phyloP scores from a whole-genome alignment of 164 flowering plant genomes.

The Piper longum region DNA sequence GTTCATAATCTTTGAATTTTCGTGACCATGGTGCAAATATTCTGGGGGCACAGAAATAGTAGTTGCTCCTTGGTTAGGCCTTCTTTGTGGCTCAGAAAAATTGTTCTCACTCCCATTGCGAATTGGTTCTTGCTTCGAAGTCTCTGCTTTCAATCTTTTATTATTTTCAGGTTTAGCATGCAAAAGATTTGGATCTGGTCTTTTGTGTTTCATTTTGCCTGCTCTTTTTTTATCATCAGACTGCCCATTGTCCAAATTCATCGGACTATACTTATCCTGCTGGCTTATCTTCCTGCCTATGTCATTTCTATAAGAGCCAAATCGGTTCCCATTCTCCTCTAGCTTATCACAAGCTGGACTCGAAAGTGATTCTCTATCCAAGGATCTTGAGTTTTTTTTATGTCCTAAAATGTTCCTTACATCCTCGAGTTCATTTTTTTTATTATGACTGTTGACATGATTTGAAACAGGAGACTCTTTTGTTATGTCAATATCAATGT shows the following conservation, averaged over 20 bases:
- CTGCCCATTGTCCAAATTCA: conserved; percentile 13
- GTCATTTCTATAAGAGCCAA: conserved; percentile 18
- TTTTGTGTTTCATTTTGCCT: conserved; percentile 37
- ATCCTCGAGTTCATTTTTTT: conserved; percentile 24
- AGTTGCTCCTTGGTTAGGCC: conserved; percentile 12
- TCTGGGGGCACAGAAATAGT: conserved; percentile 17
- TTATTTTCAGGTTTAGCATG: conserved; percentile 31
- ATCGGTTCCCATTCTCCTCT: conserved; percentile 18
- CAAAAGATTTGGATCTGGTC: conserved; percentile 21
- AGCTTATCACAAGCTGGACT: conserved; percentile 20
- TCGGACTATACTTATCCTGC: neutral
- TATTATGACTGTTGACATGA: neutral
- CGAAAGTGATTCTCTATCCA: conserved; percentile 14
- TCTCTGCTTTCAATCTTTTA: conserved; percentile 37
- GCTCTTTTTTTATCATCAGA: conserved; percentile 23
- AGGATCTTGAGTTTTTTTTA: conserved; percentile 19
- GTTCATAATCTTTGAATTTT: neutral
- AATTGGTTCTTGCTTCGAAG: conserved; percentile 16
- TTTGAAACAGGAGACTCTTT: conserved; percentile 24
- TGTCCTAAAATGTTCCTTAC: conserved; percentile 10
- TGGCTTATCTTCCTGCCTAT: conserved; percentile 1
- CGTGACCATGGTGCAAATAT: neutral
- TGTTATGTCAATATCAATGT: conserved; percentile 16
- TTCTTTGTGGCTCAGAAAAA: conserved; percentile 16
- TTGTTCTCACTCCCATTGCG: neutral